Evolutionary conservation across 345 rosid species (phyloP).

Genomic region (Eucalyptus marginata): DNA sequence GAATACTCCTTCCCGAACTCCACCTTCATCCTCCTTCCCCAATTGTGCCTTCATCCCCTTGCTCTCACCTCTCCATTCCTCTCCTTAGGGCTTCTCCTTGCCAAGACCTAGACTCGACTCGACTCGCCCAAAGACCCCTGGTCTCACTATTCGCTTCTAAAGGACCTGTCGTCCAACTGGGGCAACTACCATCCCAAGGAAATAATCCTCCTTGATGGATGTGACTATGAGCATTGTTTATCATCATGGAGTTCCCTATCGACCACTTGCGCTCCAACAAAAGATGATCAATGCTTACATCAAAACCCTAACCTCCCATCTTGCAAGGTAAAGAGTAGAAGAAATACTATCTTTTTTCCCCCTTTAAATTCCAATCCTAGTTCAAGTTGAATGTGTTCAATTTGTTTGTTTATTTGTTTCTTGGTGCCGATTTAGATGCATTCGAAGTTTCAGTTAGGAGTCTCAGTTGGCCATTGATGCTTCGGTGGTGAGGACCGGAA

Average conservation of each 20-base stretch:
- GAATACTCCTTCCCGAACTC: too few species aligned
- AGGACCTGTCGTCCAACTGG: background rate
- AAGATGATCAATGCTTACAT: background rate
- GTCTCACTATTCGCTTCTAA: background rate
- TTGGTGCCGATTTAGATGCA: background rate
- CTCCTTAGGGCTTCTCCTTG: too few species aligned
- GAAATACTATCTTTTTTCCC: too few species aligned
- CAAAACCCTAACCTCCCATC: background rate
- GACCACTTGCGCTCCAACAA: background rate
- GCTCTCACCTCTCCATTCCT: too few species aligned
- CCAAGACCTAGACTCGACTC: too few species aligned
- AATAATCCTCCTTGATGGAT: background rate
- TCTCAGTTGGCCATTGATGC: background rate
- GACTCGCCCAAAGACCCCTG: background rate
- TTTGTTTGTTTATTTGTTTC: background rate
- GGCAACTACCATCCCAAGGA: background rate
- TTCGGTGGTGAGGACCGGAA: background rate
- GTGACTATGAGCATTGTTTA: background rate
- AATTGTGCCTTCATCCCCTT: too few species aligned
- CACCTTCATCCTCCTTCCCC: too few species aligned
- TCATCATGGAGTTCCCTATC: background rate
- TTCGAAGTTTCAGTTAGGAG: background rate
- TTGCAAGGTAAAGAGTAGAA: background rate
- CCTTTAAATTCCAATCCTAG: background rate
- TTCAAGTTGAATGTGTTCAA: background rate